phyloP scores from a whole-genome alignment of 805 yeast species.

The Myxozyma kluyveri region DNA sequence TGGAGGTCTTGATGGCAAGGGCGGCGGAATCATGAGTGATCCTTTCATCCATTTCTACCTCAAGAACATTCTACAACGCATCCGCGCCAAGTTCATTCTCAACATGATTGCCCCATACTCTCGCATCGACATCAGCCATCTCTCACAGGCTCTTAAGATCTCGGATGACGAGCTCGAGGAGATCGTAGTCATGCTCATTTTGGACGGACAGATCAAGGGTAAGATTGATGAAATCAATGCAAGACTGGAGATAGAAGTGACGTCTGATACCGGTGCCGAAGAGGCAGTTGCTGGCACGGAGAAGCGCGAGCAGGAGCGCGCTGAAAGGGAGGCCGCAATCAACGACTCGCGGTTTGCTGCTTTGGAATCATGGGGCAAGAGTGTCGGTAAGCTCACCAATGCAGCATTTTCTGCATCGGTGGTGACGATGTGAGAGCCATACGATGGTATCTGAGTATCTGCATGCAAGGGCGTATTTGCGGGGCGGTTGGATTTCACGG shows the following conservation, averaged over 20 bases:
- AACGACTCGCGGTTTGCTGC: constrained; percentile 23
- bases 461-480: neutral
- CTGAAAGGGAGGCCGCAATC: constrained; percentile 9
- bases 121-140: constrained; percentile 32
- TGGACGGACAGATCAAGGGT: constrained; percentile 35
- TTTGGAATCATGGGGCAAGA: constrained; percentile 20
- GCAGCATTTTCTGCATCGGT: constrained; percentile 12
- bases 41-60: constrained; percentile 30
- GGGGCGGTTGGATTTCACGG: no score
- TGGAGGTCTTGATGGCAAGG: constrained; percentile 14
- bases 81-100: constrained; percentile 35
- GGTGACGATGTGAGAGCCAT: constrained; percentile 2
- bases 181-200: constrained; percentile 33
- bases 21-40: constrained; percentile 31
- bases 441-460: no score
- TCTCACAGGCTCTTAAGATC: constrained; percentile 32
- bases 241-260: constrained; percentile 22
- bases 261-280: constrained; percentile 27
- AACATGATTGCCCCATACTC: constrained; percentile 37
- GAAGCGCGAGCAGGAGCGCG: constrained; percentile 20
- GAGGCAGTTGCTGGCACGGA: constrained; percentile 26
- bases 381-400: constrained; percentile 17
- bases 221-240: constrained; percentile 34
- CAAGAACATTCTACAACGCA: constrained; percentile 32
- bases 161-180: constrained; percentile 26